phyloP scores from a whole-genome alignment of 371 early-diverging fungal genomes.

The Nematocida ausubeli region DNA sequence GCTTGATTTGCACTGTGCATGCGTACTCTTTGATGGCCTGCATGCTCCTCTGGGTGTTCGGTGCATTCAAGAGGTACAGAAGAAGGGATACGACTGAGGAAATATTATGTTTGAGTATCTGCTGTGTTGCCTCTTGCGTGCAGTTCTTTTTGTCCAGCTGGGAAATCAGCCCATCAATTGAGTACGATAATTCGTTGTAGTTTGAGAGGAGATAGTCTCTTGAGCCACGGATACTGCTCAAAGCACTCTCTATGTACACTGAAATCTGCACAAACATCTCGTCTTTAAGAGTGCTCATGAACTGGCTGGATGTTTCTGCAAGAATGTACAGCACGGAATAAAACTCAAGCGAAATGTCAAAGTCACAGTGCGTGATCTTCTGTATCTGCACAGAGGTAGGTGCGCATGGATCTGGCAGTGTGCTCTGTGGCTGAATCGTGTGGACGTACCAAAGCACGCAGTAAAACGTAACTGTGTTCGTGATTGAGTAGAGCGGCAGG shows the following conservation, averaged over 20 bases:
- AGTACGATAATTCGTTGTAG: slow-evolving; percentile 10
- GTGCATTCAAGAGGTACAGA: background rate
- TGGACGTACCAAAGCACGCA: slow-evolving; percentile 39
- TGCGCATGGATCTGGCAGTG: background rate
- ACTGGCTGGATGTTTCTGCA: background rate
- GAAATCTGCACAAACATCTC: background rate
- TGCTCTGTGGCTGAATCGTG: background rate
- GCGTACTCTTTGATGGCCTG: background rate
- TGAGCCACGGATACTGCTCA: background rate
- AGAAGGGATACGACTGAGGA: background rate
- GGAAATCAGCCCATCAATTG: background rate
- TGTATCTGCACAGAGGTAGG: background rate
- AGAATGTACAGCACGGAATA: slow-evolving; percentile 17
- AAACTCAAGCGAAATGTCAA: slow-evolving; percentile 28
- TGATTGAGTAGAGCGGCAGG: background rate
- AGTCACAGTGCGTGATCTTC: slow-evolving; percentile 16
- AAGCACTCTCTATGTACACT: background rate
- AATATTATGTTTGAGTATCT: background rate
- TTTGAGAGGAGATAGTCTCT: slow-evolving; percentile 24
- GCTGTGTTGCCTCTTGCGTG: background rate
- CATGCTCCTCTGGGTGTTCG: background rate
- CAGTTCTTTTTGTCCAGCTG: background rate
- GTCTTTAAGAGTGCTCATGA: background rate
- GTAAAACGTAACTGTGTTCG: slow-evolving; percentile 29
- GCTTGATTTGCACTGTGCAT: background rate